These are phyloP conservation scores for Candida pseudoviswanathii DNA, from an alignment of 1,139 yeast genomes.

Conservation along the genomic window DNA sequence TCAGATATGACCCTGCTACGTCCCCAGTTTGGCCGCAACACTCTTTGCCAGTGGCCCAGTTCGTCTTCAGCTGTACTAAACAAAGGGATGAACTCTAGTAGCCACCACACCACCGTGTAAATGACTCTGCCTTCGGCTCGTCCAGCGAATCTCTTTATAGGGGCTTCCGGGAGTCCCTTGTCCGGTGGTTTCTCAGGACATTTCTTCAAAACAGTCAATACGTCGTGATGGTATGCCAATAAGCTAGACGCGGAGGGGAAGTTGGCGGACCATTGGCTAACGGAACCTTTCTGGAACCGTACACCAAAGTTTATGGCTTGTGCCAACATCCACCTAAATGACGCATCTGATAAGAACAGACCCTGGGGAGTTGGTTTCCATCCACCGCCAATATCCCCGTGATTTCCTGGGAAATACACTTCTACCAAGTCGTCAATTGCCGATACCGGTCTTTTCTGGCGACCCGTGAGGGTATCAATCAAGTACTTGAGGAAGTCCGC, in stretches of 20 bases:
- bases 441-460: conserved; percentile 6
- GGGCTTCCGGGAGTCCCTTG: conserved; percentile 12
- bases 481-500: conserved; percentile 7
- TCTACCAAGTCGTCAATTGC: conserved; percentile 30
- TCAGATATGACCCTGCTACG: conserved; percentile 49
- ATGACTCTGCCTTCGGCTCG: conserved; percentile 27
- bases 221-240: conserved; percentile 52
- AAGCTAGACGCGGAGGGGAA: conserved; percentile 41
- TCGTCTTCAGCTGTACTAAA: conserved; percentile 50
- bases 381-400: conserved; percentile 69
- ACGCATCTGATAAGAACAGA: conserved; percentile 34
- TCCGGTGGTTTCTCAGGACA: conserved; percentile 4
- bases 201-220: conserved; percentile 24
- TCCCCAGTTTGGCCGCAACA: conserved; percentile 57
- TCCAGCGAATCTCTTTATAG: conserved; percentile 31
- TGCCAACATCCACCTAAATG: conserved; percentile 61
- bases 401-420: conserved; percentile 68
- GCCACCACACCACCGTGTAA: conserved; percentile 54
- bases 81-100: conserved; percentile 58
- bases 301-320: conserved; percentile 56
- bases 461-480: conserved; percentile 7
- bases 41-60: conserved; percentile 49
- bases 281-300: conserved; percentile 38
- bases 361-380: conserved; percentile 45
- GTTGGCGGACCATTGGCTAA: conserved; percentile 39